Evolutionary conservation across 2,329 filamentous ascomycete species (phyloP).

Genomic region (Lachnellula subtilissima): DNA sequence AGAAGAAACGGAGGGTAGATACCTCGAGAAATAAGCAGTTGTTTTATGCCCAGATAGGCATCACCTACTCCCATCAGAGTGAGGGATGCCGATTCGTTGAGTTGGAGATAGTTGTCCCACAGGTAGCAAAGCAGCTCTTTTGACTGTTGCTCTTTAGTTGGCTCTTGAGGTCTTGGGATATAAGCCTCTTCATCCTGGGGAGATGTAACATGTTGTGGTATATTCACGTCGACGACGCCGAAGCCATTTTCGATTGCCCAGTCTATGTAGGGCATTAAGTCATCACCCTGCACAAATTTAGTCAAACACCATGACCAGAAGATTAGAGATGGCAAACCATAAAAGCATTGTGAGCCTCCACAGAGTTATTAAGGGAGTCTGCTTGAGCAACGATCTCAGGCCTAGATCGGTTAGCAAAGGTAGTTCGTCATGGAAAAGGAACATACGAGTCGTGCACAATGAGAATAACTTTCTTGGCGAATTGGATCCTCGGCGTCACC

Average conservation of each 20-base stretch:
- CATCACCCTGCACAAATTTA: slow-evolving; percentile 64
- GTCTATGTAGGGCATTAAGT: slow-evolving; percentile 72
- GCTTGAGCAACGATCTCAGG: slow-evolving; percentile 65
- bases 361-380: slow-evolving; percentile 63
- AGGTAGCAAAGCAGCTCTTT: slow-evolving; percentile 78
- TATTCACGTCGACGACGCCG: slow-evolving; percentile 84
- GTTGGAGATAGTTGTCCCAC: slow-evolving; percentile 96
- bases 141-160: slow-evolving; percentile 46
- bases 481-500: slow-evolving; percentile 66
- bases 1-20: slow-evolving; percentile 19
- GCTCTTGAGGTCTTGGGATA: slow-evolving; percentile 41
- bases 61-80: slow-evolving; percentile 88
- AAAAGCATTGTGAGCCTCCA: slow-evolving; percentile 83
- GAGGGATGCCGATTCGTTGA: slow-evolving; percentile 66
- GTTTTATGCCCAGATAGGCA: slow-evolving; percentile 77
- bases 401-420: slow-evolving; percentile 36
- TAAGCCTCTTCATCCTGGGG: slow-evolving; percentile 8
- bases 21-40: slow-evolving; percentile 75
- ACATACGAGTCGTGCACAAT: slow-evolving; percentile 88
- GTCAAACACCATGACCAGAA: slow-evolving; percentile 13
- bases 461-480: slow-evolving; percentile 66
- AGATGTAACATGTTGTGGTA: slow-evolving; percentile 64
- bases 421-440: slow-evolving; percentile 6
- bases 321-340: slow-evolving; percentile 55
- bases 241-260: slow-evolving; percentile 77